A percentile compares a stretch with the other conserved stretches of the same genome.
Conservation (phyloP, 257 asterid genomes). For the Orobanche coerulescens region DNA sequence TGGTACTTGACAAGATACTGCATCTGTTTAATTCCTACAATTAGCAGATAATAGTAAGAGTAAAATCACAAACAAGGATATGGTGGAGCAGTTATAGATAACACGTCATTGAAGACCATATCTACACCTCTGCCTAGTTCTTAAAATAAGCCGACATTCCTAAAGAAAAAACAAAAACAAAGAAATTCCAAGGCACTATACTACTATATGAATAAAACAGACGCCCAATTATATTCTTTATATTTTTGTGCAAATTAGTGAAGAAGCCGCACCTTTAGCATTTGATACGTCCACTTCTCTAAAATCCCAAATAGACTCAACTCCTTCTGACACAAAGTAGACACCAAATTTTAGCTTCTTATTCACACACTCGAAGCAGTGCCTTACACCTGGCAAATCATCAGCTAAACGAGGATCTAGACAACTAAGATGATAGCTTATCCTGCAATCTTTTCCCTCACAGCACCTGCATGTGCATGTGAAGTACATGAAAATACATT, state of each 20-base stretch:
- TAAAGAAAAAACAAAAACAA: no score
- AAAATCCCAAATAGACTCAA: slow-evolving; percentile 56
- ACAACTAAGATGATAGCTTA: slow-evolving; percentile 45
- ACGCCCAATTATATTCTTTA: background rate
- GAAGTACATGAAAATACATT: slow-evolving; percentile 6
- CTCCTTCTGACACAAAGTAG: slow-evolving; percentile 54
- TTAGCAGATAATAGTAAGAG: slow-evolving; percentile 18
- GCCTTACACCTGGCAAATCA: slow-evolving; percentile 51
- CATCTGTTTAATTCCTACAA: slow-evolving; percentile 50
- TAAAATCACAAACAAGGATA: slow-evolving; percentile 19
- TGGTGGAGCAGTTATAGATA: background rate
- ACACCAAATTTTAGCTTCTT: slow-evolving; percentile 53
- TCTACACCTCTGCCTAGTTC: no score
- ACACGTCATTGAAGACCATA: no score
- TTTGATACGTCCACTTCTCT: slow-evolving; percentile 54
- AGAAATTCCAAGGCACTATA: no score
- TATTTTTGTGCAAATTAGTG: background rate
- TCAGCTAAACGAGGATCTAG: slow-evolving; percentile 42
- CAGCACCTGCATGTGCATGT: slow-evolving; percentile 45
- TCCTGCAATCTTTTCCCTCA: slow-evolving; percentile 47
- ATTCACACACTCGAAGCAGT: slow-evolving; percentile 54
- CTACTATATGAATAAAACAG: no score
- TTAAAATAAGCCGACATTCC: no score
- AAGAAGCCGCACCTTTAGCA: slow-evolving; percentile 40
- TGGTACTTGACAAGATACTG: slow-evolving; percentile 67